Percentiles rank a stretch among this genome's conserved stretches.
These are phyloP conservation scores for Aspergillus bridgeri DNA, from an alignment of 495 filamentous ascomycete species.

Conservation along the genomic window DNA sequence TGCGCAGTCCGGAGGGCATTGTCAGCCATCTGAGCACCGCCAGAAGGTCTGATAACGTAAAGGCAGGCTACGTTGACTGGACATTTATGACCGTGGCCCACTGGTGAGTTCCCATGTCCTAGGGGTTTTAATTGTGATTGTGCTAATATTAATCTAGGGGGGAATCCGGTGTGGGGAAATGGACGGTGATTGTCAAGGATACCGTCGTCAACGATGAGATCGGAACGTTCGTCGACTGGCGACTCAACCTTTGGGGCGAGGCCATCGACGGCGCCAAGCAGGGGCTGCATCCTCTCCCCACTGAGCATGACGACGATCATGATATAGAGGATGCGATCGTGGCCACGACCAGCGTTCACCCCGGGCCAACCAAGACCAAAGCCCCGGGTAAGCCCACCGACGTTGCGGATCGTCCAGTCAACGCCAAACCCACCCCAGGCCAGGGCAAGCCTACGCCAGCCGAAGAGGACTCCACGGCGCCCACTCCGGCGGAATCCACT, in stretches of 20 bases:
- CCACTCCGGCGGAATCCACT: constrained; percentile 11
- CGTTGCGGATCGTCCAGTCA: constrained; percentile 74
- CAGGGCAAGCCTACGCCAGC: constrained; percentile 22
- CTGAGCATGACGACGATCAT: constrained; percentile 82
- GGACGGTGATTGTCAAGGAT: constrained; percentile 90
- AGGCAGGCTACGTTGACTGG: constrained; percentile 87
- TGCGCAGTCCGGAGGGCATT: constrained; percentile 78
- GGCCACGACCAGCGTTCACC: constrained; percentile 50
- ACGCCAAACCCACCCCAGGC: constrained; percentile 50
- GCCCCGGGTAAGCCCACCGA: constrained; percentile 56
- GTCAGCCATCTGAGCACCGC: constrained; percentile 78
- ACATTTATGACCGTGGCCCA: constrained; percentile 98
- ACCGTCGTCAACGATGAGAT: constrained; percentile 68
- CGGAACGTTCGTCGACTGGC: constrained; percentile 87
- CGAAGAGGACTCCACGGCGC: constrained; percentile 13
- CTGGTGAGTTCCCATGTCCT: constrained; percentile 54
- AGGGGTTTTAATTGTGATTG: neutral
- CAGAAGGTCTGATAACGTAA: constrained; percentile 59
- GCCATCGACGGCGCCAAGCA: constrained; percentile 69
- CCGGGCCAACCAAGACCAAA: constrained; percentile 43
- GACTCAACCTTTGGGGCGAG: constrained; percentile 91
- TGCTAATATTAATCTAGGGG: constrained; percentile 55
- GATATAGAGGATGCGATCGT: constrained; percentile 52
- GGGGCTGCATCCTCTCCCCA: constrained; percentile 73
- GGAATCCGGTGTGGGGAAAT: constrained; percentile 79